Percentiles rank a stretch among this genome's conserved stretches.
Evolutionary conservation across 169 alveolate species (phyloP).

Genomic region (Cytauxzoon felis): DNA sequence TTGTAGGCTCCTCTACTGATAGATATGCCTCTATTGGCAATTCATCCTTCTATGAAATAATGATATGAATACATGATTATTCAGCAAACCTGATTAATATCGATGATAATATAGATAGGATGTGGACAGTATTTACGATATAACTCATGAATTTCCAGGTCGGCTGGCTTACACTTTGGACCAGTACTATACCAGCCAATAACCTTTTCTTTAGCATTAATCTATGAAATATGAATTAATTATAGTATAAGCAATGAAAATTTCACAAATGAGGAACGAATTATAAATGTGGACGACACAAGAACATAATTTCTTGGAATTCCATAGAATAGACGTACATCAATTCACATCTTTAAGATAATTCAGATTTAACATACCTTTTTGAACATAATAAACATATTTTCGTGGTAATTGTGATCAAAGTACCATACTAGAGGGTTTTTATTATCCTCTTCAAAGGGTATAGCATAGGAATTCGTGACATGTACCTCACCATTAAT

Average conservation of each 20-base stretch:
- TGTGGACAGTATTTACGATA: constrained; percentile 89
- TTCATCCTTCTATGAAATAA: constrained; percentile 52
- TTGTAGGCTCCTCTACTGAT: constrained; percentile 92
- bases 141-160: constrained; percentile 95
- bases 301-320: no score
- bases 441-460: constrained; percentile 98
- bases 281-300: no score
- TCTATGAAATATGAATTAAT: constrained; percentile 39
- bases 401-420: constrained; percentile 96
- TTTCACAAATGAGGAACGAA: no score
- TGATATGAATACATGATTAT: neutral
- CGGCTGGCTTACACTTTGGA: constrained; percentile 93
- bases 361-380: constrained; percentile 64
- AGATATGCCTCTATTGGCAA: constrained; percentile 92
- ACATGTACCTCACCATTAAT: constrained; percentile 86
- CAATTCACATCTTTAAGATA: neutral
- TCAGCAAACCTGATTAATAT: constrained; percentile 73
- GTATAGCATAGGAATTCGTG: constrained; percentile 97
- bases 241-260: no score
- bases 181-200: constrained; percentile 99
- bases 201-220: constrained; percentile 90
- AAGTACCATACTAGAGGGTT: constrained; percentile 97
- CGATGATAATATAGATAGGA: constrained; percentile 92
- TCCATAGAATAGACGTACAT: no score
- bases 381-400: constrained; percentile 94